These are phyloP conservation scores for Aspergillus ustus DNA, from an alignment of 2,329 filamentous ascomycete species.

Conservation along the genomic window DNA sequence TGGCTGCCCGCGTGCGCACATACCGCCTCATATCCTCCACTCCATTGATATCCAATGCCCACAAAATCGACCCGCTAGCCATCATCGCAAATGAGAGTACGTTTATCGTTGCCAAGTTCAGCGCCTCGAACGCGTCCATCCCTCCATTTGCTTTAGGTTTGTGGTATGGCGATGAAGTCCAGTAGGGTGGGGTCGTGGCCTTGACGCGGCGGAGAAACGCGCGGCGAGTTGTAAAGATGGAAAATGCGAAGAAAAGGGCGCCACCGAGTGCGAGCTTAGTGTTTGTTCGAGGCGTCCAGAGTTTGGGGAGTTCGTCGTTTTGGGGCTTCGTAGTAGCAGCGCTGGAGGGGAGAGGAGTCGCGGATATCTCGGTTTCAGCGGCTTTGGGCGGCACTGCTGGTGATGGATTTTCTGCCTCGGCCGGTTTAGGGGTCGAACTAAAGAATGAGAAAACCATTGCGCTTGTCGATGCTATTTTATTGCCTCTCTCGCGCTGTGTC, in stretches of 20 bases:
- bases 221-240: slow-evolving; percentile 72
- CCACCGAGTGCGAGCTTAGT: slow-evolving; percentile 71
- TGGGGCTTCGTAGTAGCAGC: slow-evolving; percentile 8
- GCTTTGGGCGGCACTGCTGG: background rate
- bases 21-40: slow-evolving; percentile 67
- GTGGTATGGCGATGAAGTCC: slow-evolving; percentile 55
- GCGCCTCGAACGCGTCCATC: slow-evolving; percentile 77
- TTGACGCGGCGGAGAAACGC: slow-evolving; percentile 68
- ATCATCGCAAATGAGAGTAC: slow-evolving; percentile 77
- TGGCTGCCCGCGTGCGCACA: slow-evolving; percentile 63
- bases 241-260: slow-evolving; percentile 73
- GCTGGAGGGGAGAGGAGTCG: slow-evolving; percentile 10
- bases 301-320: slow-evolving; percentile 19
- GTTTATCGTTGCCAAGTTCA: slow-evolving; percentile 86
- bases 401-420: slow-evolving; percentile 15
- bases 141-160: slow-evolving; percentile 61
- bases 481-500: background rate
- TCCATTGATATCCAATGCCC: slow-evolving; percentile 75
- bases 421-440: slow-evolving; percentile 14
- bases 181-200: slow-evolving; percentile 71
- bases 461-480: background rate
- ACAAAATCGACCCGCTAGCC: slow-evolving; percentile 72
- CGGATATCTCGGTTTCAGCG: slow-evolving; percentile 19
- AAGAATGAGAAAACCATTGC: slow-evolving; percentile 31
- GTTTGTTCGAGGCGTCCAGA: slow-evolving; percentile 32